Evolutionary conservation across 805 yeast species (phyloP).

Genomic region (Zygotorulaspora sp.): DNA sequence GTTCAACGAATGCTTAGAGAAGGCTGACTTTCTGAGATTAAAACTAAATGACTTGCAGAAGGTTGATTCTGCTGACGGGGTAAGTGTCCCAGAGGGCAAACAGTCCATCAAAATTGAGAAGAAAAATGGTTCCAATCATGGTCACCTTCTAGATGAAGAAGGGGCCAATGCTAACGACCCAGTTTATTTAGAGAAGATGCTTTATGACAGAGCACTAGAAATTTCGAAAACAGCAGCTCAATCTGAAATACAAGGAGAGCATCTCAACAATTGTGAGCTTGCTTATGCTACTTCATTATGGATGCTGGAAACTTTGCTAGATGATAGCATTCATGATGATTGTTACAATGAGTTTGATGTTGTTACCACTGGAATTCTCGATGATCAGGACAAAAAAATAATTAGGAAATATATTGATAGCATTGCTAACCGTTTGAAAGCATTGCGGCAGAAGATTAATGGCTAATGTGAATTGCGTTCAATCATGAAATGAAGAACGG

Average conservation of each 20-base stretch:
- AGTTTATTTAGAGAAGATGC: slow-evolving; percentile 73
- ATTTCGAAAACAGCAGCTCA: slow-evolving; percentile 89
- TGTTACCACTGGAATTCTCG: slow-evolving; percentile 45
- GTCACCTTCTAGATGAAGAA: slow-evolving; percentile 12
- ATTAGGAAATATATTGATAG: slow-evolving; percentile 79
- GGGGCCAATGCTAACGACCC: slow-evolving; percentile 13
- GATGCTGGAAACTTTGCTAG: slow-evolving; percentile 88
- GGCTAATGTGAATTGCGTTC: slow-evolving; percentile 5
- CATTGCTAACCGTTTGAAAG: slow-evolving; percentile 74
- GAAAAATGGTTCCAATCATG: slow-evolving; percentile 9
- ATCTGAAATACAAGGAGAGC: slow-evolving; percentile 69
- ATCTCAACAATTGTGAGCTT: slow-evolving; percentile 63
- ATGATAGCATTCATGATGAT: slow-evolving; percentile 38
- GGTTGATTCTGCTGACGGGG: slow-evolving; percentile 7
- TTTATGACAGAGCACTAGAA: slow-evolving; percentile 91
- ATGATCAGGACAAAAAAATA: slow-evolving; percentile 65
- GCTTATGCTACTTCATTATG: slow-evolving; percentile 89
- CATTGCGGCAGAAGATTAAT: slow-evolving; percentile 56
- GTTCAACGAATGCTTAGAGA: slow-evolving; percentile 83
- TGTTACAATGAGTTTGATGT: slow-evolving; percentile 22
- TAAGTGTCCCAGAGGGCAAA: slow-evolving; percentile 1
- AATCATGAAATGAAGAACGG: too few relatives aligned
- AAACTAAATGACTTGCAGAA: slow-evolving; percentile 38
- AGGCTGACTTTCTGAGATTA: slow-evolving; percentile 72
- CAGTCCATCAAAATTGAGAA: slow-evolving; percentile 18